Evolutionary conservation across 1,284 basidiomycete species (phyloP).

Genomic region (Marasmius sp.): DNA sequence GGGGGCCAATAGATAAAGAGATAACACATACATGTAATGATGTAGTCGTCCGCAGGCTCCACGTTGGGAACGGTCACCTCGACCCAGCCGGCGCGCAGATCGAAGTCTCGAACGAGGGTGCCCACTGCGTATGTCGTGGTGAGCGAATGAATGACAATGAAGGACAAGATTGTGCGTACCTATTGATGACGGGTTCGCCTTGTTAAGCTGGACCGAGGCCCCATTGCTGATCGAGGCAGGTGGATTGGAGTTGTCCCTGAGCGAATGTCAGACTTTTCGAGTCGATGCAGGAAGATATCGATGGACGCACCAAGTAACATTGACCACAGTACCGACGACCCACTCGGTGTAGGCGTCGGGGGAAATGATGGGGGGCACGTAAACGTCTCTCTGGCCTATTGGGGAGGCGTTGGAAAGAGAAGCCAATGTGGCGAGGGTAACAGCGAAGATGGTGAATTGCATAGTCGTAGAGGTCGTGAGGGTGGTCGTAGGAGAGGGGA

Average conservation of each 20-base stretch:
- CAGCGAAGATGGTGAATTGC: slow-evolving; percentile 5
- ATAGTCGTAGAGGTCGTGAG: neutral
- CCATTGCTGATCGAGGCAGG: neutral
- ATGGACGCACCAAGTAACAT: slow-evolving; percentile 1
- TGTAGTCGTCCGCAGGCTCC: neutral
- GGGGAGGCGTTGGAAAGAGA: neutral
- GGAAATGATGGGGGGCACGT: neutral
- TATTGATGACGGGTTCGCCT: neutral
- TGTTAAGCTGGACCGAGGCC: neutral
- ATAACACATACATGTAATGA: neutral
- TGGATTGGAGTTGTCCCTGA: neutral
- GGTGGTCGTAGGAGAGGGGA: neutral
- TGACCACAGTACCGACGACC: neutral
- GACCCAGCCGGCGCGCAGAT: neutral
- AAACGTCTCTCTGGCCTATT: neutral
- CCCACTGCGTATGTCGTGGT: slow-evolving; percentile 10
- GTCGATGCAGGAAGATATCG: neutral
- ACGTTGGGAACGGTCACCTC: neutral
- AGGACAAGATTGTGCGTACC: neutral
- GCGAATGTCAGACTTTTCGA: neutral
- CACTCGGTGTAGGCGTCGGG: neutral
- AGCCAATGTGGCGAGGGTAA: neutral
- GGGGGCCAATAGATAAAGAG: neutral
- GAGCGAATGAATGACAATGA: neutral
- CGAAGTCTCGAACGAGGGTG: slow-evolving; percentile 3